These are phyloP conservation scores for Eucommia ulmoides DNA, from an alignment of 257 asterid species.

Conservation along the genomic window DNA sequence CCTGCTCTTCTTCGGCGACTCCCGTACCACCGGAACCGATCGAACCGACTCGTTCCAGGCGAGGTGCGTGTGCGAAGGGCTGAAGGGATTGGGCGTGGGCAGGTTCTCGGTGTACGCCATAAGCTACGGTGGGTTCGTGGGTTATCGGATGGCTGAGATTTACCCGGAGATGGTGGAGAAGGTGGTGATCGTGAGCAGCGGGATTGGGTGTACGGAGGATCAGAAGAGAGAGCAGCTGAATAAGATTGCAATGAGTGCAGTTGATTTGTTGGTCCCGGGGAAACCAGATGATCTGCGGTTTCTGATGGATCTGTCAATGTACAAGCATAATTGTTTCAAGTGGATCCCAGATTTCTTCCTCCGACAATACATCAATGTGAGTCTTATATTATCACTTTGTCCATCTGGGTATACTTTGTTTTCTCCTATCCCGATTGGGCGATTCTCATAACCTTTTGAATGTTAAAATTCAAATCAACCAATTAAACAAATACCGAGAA, in stretches of 20 bases:
- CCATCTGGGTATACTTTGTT: neutral
- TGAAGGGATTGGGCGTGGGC: constrained; percentile 42
- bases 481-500: too few species aligned
- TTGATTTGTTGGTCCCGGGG: constrained; percentile 41
- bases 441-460: neutral
- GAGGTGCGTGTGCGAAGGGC: constrained; percentile 36
- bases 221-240: constrained; percentile 32
- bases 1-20: constrained; percentile 54
- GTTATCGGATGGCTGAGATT: constrained; percentile 46
- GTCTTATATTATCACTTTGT: neutral
- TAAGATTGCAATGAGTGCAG: constrained; percentile 25
- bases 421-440: neutral
- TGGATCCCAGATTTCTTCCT: constrained; percentile 40
- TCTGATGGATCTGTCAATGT: constrained; percentile 31
- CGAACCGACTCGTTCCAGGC: constrained; percentile 50
- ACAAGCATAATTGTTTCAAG: constrained; percentile 26
- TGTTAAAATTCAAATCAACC: too few species aligned
- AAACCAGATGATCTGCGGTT: constrained; percentile 33
- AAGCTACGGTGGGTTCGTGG: constrained; percentile 61
- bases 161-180: constrained; percentile 44
- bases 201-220: constrained; percentile 36
- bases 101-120: constrained; percentile 42
- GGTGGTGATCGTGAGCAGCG: constrained; percentile 58
- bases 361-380: constrained; percentile 39
- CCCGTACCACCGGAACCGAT: constrained; percentile 25